Evolutionary conservation across 164 flowering plant genomes (phyloP), one percentile per base, ranked within the genome.

Genomic region (Berberis thunbergii): DNA sequence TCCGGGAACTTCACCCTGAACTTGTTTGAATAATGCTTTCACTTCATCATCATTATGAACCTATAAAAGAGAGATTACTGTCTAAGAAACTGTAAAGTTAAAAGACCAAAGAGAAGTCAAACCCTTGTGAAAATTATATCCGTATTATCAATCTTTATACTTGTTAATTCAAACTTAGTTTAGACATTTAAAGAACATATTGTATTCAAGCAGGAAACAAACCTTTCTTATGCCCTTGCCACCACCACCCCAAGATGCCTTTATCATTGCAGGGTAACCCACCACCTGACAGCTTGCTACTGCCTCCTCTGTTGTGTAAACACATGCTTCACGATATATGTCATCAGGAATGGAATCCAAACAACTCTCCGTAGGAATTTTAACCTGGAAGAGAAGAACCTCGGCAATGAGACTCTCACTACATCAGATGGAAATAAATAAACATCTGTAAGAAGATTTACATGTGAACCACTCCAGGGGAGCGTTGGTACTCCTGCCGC

Each of bases 221-320:
- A 95, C 99, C 99, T 95, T 95, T 83, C 99, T 82, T 66, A 95
- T 95, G 70, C 99, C 99, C 83, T 91, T 95, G 58, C 99, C 99
- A 72, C 99, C 99, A 43, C 99, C 99, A 69, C 98, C 99, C 99
- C 99, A 95, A 54, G 99, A 95, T 65, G 99, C 99, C 77, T 95
- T 95, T 66, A 95, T 95, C 99, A 95, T 95, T 72, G 99, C 99
- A 56, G 99, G 99, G 73, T 91, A 95, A 72, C 99, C 99, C 12
- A 95, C 97, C 78, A 91, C 87, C 70, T 88, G 94, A 77, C 99
- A 95, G 70, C 99, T 91, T 1, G 95, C 87, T 67, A 95, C 76
- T 56, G 99, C 99, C 78, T 95, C 99, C 63, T 91, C 99, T 4
- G 98, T 84, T 11, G 97, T 88, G 73, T 79, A 76, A 59, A 95